Evolutionary conservation across 805 yeast genomes (phyloP).

Genomic region (Clavispora vitiphila): DNA sequence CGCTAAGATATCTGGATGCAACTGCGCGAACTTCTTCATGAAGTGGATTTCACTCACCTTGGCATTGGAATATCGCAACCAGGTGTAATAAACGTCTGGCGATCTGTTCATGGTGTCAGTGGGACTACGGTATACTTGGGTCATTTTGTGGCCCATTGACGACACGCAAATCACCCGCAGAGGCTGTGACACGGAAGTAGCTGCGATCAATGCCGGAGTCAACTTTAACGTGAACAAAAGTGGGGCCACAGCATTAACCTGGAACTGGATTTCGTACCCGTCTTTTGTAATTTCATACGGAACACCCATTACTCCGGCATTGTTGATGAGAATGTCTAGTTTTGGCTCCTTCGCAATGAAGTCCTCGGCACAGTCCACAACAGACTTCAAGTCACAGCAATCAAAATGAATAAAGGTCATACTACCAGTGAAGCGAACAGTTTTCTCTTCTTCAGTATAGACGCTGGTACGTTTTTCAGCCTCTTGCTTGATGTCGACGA

Average conservation of each 20-base stretch:
- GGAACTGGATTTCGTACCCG: conserved; percentile 37
- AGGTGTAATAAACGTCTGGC: conserved; percentile 24
- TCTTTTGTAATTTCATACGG: conserved; percentile 33
- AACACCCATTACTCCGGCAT: conserved; percentile 40
- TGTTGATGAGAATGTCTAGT: conserved; percentile 32
- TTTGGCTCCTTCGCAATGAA: conserved; percentile 21
- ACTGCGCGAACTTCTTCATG: conserved; percentile 21
- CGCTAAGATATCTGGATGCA: conserved; percentile 26
- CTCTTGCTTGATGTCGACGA: conserved; percentile 28
- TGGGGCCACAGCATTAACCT: conserved; percentile 34
- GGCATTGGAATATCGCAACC: conserved; percentile 34
- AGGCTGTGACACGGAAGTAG: conserved; percentile 17
- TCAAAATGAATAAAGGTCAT: conserved; percentile 12
- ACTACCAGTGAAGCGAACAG: conserved; percentile 11
- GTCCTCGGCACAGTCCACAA: conserved; percentile 16
- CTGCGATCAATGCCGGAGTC: conserved; percentile 22
- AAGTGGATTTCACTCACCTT: conserved; percentile 31
- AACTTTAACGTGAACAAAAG: conserved; percentile 28
- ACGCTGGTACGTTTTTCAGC: conserved; percentile 23
- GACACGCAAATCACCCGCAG: conserved; percentile 26
- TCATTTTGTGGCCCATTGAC: conserved; percentile 29
- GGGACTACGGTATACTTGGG: conserved; percentile 22
- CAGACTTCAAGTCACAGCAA: conserved; percentile 14
- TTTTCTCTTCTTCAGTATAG: conserved; percentile 24
- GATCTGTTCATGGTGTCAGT: conserved; percentile 15